Conservation (phyloP, 148 eudicot species). For the Fagopyrum homotropicum region DNA sequence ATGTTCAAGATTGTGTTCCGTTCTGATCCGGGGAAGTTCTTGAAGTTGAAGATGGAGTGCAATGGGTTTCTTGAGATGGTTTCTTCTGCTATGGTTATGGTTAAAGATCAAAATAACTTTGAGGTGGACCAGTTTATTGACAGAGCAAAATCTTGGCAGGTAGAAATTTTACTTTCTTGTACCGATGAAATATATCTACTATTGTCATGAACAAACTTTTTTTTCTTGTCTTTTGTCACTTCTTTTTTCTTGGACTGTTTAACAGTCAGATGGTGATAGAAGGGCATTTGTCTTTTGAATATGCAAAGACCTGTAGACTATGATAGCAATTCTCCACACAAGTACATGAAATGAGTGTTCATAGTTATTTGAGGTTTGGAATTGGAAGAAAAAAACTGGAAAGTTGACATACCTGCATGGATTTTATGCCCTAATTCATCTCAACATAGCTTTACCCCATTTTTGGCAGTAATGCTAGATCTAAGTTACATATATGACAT, state of each 20-base stretch:
- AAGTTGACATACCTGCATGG: background rate
- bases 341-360: background rate
- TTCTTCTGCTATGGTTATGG: conserved; percentile 20
- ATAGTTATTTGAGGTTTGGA: background rate
- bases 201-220: background rate
- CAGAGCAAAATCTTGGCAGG: conserved; percentile 75
- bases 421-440: background rate
- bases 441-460: background rate
- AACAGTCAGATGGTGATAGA: background rate
- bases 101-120: conserved; percentile 18
- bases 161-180: conserved; percentile 11
- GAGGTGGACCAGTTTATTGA: conserved; percentile 24
- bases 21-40: conserved; percentile 55
- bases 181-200: background rate
- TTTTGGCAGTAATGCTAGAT: background rate
- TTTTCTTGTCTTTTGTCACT: background rate
- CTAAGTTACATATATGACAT: background rate
- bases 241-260: background rate
- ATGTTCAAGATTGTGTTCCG: conserved; percentile 63
- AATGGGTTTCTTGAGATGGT: conserved; percentile 42
- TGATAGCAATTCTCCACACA: background rate
- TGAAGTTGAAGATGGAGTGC: conserved; percentile 62
- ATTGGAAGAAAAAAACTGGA: background rate
- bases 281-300: background rate
- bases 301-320: background rate